A percentile compares a stretch with the other conserved stretches of the same genome.
Conservation (phyloP, 2,329 filamentous ascomycete genomes). For the Pseudophaeomoniella oleicola region DNA sequence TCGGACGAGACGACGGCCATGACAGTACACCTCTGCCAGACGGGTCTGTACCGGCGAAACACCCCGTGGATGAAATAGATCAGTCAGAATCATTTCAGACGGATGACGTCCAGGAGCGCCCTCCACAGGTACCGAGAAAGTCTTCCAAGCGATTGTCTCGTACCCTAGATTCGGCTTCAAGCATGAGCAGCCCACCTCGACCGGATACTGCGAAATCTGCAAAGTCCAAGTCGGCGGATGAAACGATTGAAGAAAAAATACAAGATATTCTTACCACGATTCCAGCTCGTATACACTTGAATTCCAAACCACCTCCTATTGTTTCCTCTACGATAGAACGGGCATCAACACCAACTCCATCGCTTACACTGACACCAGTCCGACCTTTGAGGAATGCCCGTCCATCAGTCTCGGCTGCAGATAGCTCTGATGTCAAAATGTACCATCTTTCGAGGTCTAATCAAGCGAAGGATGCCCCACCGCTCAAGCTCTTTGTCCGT, state of each 20-base stretch:
- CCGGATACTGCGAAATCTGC: conserved; percentile 4
- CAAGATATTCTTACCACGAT: conserved; percentile 63
- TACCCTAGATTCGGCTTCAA: conserved; percentile 6
- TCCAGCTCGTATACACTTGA: conserved; percentile 64
- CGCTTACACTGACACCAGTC: conserved; percentile 54
- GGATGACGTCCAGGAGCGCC: conserved; percentile 8
- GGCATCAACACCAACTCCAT: conserved; percentile 47
- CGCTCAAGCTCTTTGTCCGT: conserved; percentile 88
- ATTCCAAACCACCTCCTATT: conserved; percentile 33
- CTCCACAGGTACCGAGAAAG: conserved; percentile 8
- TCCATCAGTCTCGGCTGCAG: conserved; percentile 25
- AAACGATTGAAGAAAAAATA: conserved; percentile 67
- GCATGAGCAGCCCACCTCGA: conserved; percentile 5
- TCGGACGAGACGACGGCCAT: too few species aligned
- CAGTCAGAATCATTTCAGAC: too few species aligned
- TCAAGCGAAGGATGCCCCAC: conserved; percentile 40
- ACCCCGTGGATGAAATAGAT: too few species aligned
- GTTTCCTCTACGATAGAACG: conserved; percentile 21
- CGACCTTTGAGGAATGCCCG: conserved; percentile 22
- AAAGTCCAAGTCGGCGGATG: conserved; percentile 32
- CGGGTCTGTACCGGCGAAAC: too few species aligned
- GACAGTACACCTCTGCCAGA: too few species aligned
- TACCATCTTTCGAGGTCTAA: conserved; percentile 77
- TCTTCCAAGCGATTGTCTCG: conserved; percentile 11
- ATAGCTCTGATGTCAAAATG: conserved; percentile 66